phyloP scores from a whole-genome alignment of 192 early-diverging fungal genomes.

The Coemansia sp. region DNA sequence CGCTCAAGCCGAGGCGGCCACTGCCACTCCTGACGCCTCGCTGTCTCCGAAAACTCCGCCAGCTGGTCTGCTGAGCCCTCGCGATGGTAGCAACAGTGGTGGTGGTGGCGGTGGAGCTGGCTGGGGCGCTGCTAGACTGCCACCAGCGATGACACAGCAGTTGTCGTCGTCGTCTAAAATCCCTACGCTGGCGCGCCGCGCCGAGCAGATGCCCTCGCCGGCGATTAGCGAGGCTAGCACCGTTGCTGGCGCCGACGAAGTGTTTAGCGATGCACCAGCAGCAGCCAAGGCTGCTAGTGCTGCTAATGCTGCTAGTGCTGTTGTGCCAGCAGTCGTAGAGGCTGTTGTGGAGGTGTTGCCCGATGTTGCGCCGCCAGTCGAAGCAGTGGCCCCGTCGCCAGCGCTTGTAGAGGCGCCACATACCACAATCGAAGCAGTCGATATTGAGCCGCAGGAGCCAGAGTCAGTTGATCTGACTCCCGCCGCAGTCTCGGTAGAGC shows the following conservation, averaged over 20 bases:
- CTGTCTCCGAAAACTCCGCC: background rate
- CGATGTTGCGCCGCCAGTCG: background rate
- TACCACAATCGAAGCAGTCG: too few species aligned
- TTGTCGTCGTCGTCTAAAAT: background rate
- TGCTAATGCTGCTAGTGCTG: background rate
- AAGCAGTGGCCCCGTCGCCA: background rate
- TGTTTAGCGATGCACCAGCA: background rate
- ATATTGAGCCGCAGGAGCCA: too few species aligned
- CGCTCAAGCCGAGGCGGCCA: background rate
- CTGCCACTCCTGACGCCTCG: background rate
- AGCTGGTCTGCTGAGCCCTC: background rate
- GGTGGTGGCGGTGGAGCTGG: background rate
- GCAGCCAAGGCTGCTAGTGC: background rate
- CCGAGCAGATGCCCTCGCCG: conserved; percentile 27
- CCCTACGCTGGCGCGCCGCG: conserved; percentile 1
- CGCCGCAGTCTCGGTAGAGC: background rate
- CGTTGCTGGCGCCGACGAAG: conserved; percentile 1
- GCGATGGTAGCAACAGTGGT: too few species aligned
- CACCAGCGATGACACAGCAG: background rate
- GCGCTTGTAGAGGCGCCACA: too few species aligned
- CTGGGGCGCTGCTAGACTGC: background rate
- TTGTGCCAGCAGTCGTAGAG: background rate
- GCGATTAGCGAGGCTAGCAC: conserved; percentile 37
- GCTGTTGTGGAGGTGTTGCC: background rate
- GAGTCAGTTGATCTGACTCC: too few species aligned